Percentiles rank a stretch among this genome's conserved stretches.
These are phyloP conservation scores for Verruconis gallopava DNA, from an alignment of 2,329 filamentous ascomycete genomes.

Conservation along the genomic window DNA sequence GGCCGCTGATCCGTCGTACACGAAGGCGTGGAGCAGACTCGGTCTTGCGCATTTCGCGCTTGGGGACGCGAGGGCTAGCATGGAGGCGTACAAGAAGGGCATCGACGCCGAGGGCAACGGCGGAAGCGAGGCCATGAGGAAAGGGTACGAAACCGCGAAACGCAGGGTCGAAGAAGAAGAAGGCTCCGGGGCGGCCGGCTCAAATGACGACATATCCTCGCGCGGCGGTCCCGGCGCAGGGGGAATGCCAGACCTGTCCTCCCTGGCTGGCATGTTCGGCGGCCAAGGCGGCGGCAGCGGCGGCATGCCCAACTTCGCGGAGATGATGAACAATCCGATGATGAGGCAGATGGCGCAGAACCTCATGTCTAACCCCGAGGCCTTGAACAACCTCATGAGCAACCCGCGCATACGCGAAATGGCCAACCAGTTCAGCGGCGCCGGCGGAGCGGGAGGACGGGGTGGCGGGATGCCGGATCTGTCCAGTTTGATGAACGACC, in stretches of 20 bases:
- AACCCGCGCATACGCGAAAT: constrained; percentile 82
- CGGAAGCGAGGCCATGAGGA: constrained; percentile 94
- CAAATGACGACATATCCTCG: constrained; percentile 30
- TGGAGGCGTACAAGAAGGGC: constrained; percentile 87
- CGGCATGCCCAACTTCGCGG: constrained; percentile 76
- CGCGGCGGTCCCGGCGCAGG: constrained; percentile 21
- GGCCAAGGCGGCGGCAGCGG: constrained; percentile 48
- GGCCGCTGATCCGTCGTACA: constrained; percentile 78
- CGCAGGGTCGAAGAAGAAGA: constrained; percentile 70
- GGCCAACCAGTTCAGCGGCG: constrained; percentile 44
- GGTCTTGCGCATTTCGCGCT: constrained; percentile 85
- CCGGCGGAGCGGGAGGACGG: constrained; percentile 42
- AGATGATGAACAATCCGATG: constrained; percentile 97
- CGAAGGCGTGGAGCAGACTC: constrained; percentile 91
- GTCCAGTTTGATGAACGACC: constrained; percentile 76
- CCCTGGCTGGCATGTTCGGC: constrained; percentile 33
- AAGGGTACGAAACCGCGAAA: constrained; percentile 89
- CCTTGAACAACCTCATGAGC: constrained; percentile 85
- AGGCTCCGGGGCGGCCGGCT: constrained; percentile 39
- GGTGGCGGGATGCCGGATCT: constrained; percentile 79
- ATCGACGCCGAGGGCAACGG: constrained; percentile 91
- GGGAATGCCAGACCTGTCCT: constrained; percentile 31
- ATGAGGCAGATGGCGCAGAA: constrained; percentile 95
- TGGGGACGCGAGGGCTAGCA: constrained; percentile 77
- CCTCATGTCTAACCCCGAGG: constrained; percentile 90